These are phyloP conservation scores for Malassezia psittaci DNA, from an alignment of 1,284 basidiomycete species.

Conservation along the genomic window DNA sequence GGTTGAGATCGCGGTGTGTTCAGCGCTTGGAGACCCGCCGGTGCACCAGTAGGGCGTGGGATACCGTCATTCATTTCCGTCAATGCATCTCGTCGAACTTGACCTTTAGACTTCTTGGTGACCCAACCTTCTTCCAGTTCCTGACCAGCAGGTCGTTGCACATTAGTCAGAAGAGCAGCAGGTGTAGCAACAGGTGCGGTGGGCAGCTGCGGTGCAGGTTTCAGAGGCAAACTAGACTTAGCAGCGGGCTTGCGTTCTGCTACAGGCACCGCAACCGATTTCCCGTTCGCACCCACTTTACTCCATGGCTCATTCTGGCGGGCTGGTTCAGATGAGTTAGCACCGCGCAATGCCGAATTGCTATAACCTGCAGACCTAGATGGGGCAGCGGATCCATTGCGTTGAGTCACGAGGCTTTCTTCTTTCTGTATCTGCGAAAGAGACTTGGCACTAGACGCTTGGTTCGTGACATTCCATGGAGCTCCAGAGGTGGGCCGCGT, in stretches of 20 bases:
- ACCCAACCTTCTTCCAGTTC: conserved; percentile 14
- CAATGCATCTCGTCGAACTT: conserved; percentile 15
- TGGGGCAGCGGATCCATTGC: conserved; percentile 48
- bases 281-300: conserved; percentile 6
- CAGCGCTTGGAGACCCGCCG: not conserved
- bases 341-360: conserved; percentile 47
- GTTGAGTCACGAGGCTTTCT: conserved; percentile 56
- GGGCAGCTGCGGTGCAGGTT: not conserved
- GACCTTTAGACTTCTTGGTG: conserved; percentile 10
- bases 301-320: conserved; percentile 6
- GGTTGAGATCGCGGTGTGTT: not conserved
- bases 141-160: not conserved
- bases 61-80: conserved; percentile 16
- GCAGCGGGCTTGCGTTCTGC: conserved; percentile 5
- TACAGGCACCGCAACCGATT: not conserved
- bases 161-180: not conserved
- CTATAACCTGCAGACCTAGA: conserved; percentile 52
- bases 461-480: conserved; percentile 18
- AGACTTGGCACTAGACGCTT: conserved; percentile 63
- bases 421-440: conserved; percentile 99
- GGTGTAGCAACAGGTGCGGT: not conserved
- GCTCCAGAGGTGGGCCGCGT: conserved; percentile 37
- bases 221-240: conserved; percentile 1
- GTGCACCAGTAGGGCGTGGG: conserved; percentile 8
- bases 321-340: not conserved